These are phyloP conservation scores for Oehlia diaphana DNA, from an alignment of 192 early-diverging fungal genomes.

Conservation along the genomic window DNA sequence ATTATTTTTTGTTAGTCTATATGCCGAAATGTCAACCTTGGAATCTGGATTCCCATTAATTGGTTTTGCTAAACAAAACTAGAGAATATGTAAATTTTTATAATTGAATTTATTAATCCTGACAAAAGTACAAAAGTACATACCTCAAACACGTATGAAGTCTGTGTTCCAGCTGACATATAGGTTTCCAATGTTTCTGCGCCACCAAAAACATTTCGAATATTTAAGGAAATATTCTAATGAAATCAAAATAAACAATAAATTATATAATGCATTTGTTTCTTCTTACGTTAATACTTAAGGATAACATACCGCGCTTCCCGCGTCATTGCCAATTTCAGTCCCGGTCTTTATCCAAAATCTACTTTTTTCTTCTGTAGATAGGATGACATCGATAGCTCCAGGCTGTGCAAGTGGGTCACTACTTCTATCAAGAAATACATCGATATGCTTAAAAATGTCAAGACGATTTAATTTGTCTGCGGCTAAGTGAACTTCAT, in stretches of 20 bases:
- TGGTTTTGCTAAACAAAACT: slow-evolving; percentile 65
- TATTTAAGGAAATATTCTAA: slow-evolving; percentile 54
- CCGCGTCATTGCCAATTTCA: slow-evolving; percentile 87
- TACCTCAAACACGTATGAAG: slow-evolving; percentile 56
- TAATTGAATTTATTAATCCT: slow-evolving; percentile 1
- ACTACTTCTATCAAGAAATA: slow-evolving; percentile 63
- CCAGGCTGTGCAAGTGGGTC: slow-evolving; percentile 43
- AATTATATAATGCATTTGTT: background rate
- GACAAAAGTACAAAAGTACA: background rate
- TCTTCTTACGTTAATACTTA: background rate
- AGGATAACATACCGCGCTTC: slow-evolving; percentile 64
- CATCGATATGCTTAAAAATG: slow-evolving; percentile 67
- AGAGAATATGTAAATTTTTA: slow-evolving; percentile 35
- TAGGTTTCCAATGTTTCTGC: slow-evolving; percentile 78
- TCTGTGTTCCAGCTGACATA: slow-evolving; percentile 76
- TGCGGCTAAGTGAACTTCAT: slow-evolving; percentile 54
- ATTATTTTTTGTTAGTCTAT: slow-evolving; percentile 63
- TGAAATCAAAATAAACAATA: background rate
- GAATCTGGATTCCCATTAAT: slow-evolving; percentile 71
- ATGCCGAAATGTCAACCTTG: slow-evolving; percentile 62
- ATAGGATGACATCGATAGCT: slow-evolving; percentile 70
- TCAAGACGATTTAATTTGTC: slow-evolving; percentile 61
- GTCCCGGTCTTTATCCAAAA: slow-evolving; percentile 84
- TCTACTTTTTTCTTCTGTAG: slow-evolving; percentile 69
- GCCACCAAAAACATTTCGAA: slow-evolving; percentile 87